A percentile compares a stretch with the other conserved stretches of the same genome.
phyloP scores from a whole-genome alignment of 2,329 filamentous ascomycete species.

The Coccinonectria pachysandricola region DNA sequence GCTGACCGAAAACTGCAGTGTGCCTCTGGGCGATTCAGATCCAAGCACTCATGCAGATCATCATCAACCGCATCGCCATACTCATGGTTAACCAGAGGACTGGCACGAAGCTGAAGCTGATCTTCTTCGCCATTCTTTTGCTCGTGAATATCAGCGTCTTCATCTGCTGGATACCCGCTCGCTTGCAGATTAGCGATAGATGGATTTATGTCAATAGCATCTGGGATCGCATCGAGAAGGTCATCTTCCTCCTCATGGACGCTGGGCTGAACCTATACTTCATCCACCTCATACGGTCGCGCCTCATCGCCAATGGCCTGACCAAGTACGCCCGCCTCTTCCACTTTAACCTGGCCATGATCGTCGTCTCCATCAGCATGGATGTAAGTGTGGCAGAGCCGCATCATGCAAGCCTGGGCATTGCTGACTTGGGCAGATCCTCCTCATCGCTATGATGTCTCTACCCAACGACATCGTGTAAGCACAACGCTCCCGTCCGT shows the following conservation, averaged over 20 bases:
- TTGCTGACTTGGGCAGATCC: slow-evolving; percentile 10
- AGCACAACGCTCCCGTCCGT: too few relatives aligned
- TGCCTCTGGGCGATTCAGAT: slow-evolving; percentile 33
- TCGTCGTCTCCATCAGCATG: slow-evolving; percentile 20
- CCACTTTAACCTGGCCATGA: slow-evolving; percentile 22
- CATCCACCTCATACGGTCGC: slow-evolving; percentile 33
- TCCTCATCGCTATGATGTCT: slow-evolving; percentile 23
- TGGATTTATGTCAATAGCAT: slow-evolving; percentile 36
- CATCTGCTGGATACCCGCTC: slow-evolving; percentile 43
- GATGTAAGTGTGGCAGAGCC: slow-evolving; percentile 17
- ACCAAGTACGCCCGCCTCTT: slow-evolving; percentile 38
- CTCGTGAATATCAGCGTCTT: slow-evolving; percentile 42
- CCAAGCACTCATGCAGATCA: slow-evolving; percentile 43
- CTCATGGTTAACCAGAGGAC: slow-evolving; percentile 31
- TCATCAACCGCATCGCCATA: slow-evolving; percentile 43
- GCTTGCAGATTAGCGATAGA: slow-evolving; percentile 29
- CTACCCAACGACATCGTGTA: slow-evolving; percentile 21
- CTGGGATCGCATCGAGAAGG: slow-evolving; percentile 45
- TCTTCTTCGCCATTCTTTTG: slow-evolving; percentile 32
- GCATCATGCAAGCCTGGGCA: too few relatives aligned
- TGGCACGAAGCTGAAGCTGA: slow-evolving; percentile 31
- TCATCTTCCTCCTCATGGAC: slow-evolving; percentile 39
- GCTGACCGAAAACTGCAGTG: slow-evolving; percentile 6
- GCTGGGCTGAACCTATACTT: slow-evolving; percentile 42
- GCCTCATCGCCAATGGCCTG: slow-evolving; percentile 36